Base-by-base conservation (phyloP, 257 asterid genomes). In the Plectranthus barbatus region DNA sequence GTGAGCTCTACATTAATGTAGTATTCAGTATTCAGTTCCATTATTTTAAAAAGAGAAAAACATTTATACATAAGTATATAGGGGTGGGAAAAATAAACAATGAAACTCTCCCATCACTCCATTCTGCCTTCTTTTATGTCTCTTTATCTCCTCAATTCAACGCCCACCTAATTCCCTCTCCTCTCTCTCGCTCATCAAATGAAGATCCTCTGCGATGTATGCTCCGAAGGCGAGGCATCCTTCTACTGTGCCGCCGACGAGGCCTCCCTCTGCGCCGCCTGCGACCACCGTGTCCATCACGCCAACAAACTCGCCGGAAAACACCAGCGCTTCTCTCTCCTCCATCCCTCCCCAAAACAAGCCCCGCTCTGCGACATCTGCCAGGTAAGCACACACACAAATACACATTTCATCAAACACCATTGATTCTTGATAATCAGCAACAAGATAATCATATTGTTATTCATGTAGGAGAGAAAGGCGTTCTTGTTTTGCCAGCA, bases 271-370 rank as follows among this genome's bases (percentile, higher is more conserved):
- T 92, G 99, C 84, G 52, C 80, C 69, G 72, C 90, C 72, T 92
- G 99, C 71, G 97, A 92, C 88, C 89, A 80, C 83, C 84, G 87
- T 26, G 96, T 92, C 78, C 99, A 92, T 86, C 91, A 86, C 68
- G 99, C 97, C 62, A 89, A 92, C 74, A 92, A 86, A 65, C 95
- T 92, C 44, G 97, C 99, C 65, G 81, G 82, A 1, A 92, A 89
- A 56, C 97, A 92, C 74, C 95, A 70, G 5, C 88, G 97, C 60
- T 86, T 84, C 81, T 66, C 86, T 24, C 90, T 89, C 49, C 78
- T 79, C 67, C 84, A 74, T 36, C 95, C 95, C 36, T 75, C 88
- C 0, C 61, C 91, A n/a, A 81, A 82, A 54, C 85, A 85, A 60
- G 31, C 69, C 67, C 88, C 95, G 20, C 61, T 83, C 57, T 92